Conservation (phyloP, 305 asterid species). For the Petunia hybrid region DNA sequence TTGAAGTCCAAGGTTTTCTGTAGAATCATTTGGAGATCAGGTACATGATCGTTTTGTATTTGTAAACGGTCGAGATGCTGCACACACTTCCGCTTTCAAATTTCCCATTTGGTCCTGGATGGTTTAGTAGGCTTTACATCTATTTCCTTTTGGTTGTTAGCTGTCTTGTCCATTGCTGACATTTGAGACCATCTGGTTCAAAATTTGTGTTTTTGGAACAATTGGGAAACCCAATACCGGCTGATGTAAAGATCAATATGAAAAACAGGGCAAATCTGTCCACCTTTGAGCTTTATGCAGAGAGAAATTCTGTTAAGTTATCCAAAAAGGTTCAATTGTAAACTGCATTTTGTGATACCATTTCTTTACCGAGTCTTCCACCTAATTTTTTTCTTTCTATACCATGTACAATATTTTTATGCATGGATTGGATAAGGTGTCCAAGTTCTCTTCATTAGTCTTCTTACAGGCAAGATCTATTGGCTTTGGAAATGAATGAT, state of each 20-base stretch:
- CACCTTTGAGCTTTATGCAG: neutral
- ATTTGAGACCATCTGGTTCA: slow-evolving; percentile 6
- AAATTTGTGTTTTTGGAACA: neutral
- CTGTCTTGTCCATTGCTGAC: neutral
- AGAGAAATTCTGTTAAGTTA: neutral
- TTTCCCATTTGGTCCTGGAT: neutral
- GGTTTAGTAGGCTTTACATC: neutral
- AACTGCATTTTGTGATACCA: neutral
- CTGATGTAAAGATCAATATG: neutral
- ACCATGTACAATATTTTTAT: neutral
- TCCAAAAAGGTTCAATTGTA: neutral
- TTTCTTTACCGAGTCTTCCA: neutral
- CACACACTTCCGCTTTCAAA: neutral
- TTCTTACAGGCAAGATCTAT: neutral
- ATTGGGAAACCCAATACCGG: neutral
- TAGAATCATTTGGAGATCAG: slow-evolving; percentile 1
- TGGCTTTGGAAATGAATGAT: no score
- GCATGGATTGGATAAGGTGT: neutral
- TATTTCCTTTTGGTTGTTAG: neutral
- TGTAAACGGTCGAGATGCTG: neutral
- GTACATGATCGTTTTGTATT: neutral
- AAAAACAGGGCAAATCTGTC: neutral
- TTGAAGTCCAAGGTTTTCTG: neutral
- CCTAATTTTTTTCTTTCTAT: neutral
- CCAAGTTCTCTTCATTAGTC: neutral